phyloP scores from a whole-genome alignment of 2,329 filamentous ascomycete species.

The Sporothrix inflata region DNA sequence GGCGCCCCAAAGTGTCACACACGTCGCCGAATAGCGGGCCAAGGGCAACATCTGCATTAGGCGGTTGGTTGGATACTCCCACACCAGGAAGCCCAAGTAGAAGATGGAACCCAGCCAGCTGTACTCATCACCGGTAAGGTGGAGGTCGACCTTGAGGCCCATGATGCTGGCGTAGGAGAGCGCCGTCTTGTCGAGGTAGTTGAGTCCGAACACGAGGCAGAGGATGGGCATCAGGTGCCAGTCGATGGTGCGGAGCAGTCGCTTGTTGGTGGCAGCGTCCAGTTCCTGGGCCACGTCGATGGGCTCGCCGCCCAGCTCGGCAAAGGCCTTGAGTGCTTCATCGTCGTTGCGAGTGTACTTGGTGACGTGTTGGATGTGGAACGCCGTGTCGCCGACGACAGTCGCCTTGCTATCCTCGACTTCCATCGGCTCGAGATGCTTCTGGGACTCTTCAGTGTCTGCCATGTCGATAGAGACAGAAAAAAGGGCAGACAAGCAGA shows the following conservation, averaged over 20 bases:
- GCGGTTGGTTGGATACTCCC: constrained; percentile 68
- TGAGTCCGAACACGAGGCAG: constrained; percentile 57
- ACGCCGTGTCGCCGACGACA: neutral
- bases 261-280: constrained; percentile 20
- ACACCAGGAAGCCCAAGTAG: constrained; percentile 55
- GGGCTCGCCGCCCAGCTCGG: constrained; percentile 2
- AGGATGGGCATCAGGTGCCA: neutral
- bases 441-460: neutral
- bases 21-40: constrained; percentile 67
- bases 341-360: constrained; percentile 6
- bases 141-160: constrained; percentile 53
- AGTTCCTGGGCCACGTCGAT: neutral
- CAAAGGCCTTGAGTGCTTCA: neutral
- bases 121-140: constrained; percentile 37
- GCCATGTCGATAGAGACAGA: neutral
- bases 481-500: neutral
- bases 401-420: neutral
- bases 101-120: constrained; percentile 35
- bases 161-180: constrained; percentile 56
- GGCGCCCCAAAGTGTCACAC: constrained; percentile 65
- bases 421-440: neutral
- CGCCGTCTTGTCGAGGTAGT: constrained; percentile 54
- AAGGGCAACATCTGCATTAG: constrained; percentile 66
- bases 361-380: neutral
- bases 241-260: neutral